phyloP scores from a whole-genome alignment of 257 asterid genomes.

The Solanum ossicruentum region DNA sequence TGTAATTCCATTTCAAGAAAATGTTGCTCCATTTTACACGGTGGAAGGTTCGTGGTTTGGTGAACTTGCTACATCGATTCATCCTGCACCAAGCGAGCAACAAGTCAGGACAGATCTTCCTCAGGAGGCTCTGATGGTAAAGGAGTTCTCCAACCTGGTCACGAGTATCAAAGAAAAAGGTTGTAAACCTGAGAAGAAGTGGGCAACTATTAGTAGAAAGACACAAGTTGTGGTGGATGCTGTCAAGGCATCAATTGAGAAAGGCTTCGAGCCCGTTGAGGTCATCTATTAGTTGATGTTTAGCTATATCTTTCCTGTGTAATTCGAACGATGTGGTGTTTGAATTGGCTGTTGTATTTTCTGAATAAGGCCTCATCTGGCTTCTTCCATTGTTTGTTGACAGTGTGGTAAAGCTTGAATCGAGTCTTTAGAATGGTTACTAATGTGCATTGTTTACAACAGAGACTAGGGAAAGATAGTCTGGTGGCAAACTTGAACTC shows the following conservation, averaged over 20 bases:
- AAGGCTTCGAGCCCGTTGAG: constrained; percentile 37
- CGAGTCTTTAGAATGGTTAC: too few species aligned
- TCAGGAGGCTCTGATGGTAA: constrained; percentile 71
- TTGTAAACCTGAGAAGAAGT: constrained; percentile 43
- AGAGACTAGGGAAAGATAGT: too few species aligned
- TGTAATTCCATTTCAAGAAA: constrained; percentile 48
- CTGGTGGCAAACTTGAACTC: too few species aligned
- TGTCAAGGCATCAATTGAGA: constrained; percentile 51
- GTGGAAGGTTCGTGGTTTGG: constrained; percentile 22
- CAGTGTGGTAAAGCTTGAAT: too few species aligned
- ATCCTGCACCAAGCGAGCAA: constrained; percentile 40
- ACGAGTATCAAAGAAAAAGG: constrained; percentile 22
- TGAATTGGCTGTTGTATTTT: too few species aligned
- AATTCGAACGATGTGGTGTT: too few species aligned
- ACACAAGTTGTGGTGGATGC: constrained; percentile 58
- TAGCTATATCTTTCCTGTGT: too few species aligned
- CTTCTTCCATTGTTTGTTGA: too few species aligned
- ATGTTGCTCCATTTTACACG: constrained; percentile 25
- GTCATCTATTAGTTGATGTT: constrained; percentile 3
- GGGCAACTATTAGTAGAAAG: constrained; percentile 53
- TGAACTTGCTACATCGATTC: constrained; percentile 33
- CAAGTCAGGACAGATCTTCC: constrained; percentile 39
- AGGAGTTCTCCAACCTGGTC: constrained; percentile 44
- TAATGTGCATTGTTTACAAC: too few species aligned
- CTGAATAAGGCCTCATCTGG: too few species aligned